Percentiles rank a stretch among this genome's conserved stretches.
phyloP scores from a whole-genome alignment of 495 filamentous ascomycete genomes.

The Echria macrotheca region DNA sequence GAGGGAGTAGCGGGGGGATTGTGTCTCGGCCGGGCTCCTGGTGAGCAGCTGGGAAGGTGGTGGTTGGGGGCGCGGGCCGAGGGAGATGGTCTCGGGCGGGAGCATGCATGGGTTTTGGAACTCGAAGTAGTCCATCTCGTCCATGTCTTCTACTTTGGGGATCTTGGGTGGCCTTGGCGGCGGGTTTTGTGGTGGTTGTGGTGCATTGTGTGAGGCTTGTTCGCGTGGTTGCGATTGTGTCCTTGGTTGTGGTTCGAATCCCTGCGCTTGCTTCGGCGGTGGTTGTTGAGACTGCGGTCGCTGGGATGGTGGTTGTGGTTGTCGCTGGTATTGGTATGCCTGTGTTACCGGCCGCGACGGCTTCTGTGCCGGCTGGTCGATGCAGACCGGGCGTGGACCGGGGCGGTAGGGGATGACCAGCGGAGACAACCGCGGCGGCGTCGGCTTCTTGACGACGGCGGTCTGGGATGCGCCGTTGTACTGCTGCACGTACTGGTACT shows the following conservation, averaged over 20 bases:
- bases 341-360: background rate
- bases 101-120: constrained; percentile 19
- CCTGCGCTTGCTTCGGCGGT: background rate
- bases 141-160: background rate
- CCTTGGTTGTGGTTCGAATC: too few species aligned
- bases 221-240: background rate
- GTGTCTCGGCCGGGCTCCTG: background rate
- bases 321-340: background rate
- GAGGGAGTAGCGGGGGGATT: constrained; percentile 5
- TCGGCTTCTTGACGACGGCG: background rate
- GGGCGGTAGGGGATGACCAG: constrained; percentile 3
- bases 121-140: constrained; percentile 14
- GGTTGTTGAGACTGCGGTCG: background rate
- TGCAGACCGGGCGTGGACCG: background rate
- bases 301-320: background rate
- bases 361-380: background rate
- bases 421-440: constrained; percentile 1
- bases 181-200: constrained; percentile 1
- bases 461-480: background rate
- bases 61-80: background rate
- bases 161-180: background rate
- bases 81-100: constrained; percentile 4
- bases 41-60: background rate
- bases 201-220: background rate
- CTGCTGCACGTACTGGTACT: background rate